phyloP scores from a whole-genome alignment of 352 stramenopile genomes.

The Halophytophthora batemanensis region DNA sequence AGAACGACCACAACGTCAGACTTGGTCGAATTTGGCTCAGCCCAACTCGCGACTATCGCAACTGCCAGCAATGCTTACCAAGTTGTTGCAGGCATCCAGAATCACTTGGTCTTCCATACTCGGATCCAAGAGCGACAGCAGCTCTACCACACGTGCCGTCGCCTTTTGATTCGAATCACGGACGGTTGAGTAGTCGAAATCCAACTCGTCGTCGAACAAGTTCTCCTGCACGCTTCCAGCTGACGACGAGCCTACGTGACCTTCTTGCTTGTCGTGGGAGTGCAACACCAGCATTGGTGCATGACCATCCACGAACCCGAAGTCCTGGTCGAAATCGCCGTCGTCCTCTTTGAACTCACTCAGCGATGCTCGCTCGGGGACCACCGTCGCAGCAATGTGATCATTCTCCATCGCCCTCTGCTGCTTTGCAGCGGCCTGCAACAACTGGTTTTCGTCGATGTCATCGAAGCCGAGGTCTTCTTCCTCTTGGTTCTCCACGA shows the following conservation, averaged over 20 bases:
- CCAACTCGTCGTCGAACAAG: slow-evolving; percentile 79
- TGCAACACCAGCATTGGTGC: slow-evolving; percentile 19
- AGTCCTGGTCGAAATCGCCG: slow-evolving; percentile 18
- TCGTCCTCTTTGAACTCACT: slow-evolving; percentile 28
- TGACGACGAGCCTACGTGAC: slow-evolving; percentile 19
- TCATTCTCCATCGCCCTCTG: slow-evolving; percentile 17
- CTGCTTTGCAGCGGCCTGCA: slow-evolving; percentile 43
- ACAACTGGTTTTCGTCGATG: slow-evolving; percentile 61
- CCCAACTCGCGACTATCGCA: neutral
- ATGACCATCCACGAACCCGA: slow-evolving; percentile 22
- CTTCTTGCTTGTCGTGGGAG: slow-evolving; percentile 12
- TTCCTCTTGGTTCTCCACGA: slow-evolving; percentile 62
- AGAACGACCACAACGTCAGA: slow-evolving; percentile 3
- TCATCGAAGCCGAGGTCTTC: slow-evolving; percentile 64
- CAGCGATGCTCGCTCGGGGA: slow-evolving; percentile 13
- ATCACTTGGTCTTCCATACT: slow-evolving; percentile 87
- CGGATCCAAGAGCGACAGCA: slow-evolving; percentile 75
- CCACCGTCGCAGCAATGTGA: slow-evolving; percentile 9
- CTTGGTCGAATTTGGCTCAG: neutral
- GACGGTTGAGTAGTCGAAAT: slow-evolving; percentile 74
- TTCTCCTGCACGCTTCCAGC: slow-evolving; percentile 46
- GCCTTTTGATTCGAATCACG: slow-evolving; percentile 78
- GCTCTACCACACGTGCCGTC: slow-evolving; percentile 67
- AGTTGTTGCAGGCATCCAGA: slow-evolving; percentile 66
- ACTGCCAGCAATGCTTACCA: slow-evolving; percentile 45